Percentiles rank a stretch among this genome's conserved stretches.
These are phyloP conservation scores for Eucommia ulmoides DNA, from an alignment of 257 asterid genomes.

Conservation along the genomic window DNA sequence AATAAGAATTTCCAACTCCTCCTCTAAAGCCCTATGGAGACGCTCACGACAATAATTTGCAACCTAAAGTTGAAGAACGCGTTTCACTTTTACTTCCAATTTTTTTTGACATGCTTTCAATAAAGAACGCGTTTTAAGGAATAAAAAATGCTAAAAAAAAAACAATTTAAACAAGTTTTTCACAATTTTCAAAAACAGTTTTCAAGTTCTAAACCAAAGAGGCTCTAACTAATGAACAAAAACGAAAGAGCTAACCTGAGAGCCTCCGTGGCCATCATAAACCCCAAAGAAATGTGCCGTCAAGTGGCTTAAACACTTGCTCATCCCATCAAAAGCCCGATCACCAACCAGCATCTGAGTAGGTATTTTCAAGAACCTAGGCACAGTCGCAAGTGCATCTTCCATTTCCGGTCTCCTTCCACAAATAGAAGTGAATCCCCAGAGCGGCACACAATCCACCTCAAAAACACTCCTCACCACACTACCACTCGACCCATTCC, in stretches of 20 bases:
- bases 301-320: slow-evolving; percentile 47
- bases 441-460: slow-evolving; percentile 74
- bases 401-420: slow-evolving; percentile 99
- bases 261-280: slow-evolving; percentile 97
- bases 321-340: slow-evolving; percentile 33
- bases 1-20: slow-evolving; percentile 48
- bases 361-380: slow-evolving; percentile 64
- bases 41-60: slow-evolving; percentile 84
- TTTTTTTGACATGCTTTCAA: too few relatives aligned
- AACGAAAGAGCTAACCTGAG: slow-evolving; percentile 37
- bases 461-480: slow-evolving; percentile 60
- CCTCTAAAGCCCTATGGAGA: slow-evolving; percentile 50
- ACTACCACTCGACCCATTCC: slow-evolving; percentile 21
- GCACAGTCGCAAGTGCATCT: slow-evolving; percentile 58
- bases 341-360: slow-evolving; percentile 50
- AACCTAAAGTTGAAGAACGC: too few relatives aligned
- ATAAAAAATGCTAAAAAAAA: too few relatives aligned
- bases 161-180: too few relatives aligned
- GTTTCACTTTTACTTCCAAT: too few relatives aligned
- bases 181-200: too few relatives aligned
- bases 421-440: slow-evolving; percentile 73
- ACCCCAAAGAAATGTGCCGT: slow-evolving; percentile 90
- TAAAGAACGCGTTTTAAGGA: too few relatives aligned
- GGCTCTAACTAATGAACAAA: slow-evolving; percentile 4
- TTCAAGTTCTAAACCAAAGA: too few relatives aligned